These are phyloP conservation scores for Rhodotorula sp. DNA, from an alignment of 1,284 basidiomycete genomes.

Conservation along the genomic window DNA sequence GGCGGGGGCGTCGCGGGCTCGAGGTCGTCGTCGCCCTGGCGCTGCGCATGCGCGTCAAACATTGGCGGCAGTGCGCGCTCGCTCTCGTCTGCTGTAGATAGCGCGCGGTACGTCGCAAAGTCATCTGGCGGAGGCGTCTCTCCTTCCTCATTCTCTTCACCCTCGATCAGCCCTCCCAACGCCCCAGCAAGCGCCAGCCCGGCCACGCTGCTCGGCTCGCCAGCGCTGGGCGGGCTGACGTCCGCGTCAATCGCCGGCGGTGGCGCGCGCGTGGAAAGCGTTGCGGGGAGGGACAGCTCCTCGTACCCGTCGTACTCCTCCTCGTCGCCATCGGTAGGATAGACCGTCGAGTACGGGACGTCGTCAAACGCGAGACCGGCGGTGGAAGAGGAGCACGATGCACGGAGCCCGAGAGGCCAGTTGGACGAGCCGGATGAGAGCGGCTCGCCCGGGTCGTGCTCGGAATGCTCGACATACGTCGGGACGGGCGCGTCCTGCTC, in stretches of 20 bases:
- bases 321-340: constrained; percentile 4
- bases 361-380: background rate
- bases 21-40: background rate
- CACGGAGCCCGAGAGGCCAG: background rate
- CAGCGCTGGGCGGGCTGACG: constrained; percentile 30
- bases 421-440: background rate
- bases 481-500: constrained; percentile 34
- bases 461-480: constrained; percentile 30
- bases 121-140: background rate
- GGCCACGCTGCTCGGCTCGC: background rate
- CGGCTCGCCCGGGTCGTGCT: constrained; percentile 18
- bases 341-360: background rate
- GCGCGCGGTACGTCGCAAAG: background rate
- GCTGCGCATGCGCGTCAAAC: background rate
- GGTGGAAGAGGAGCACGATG: background rate
- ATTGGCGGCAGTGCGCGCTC: background rate
- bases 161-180: background rate
- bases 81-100: background rate
- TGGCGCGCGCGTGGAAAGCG: constrained; percentile 18
- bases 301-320: constrained; percentile 44
- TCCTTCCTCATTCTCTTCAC: background rate
- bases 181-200: background rate
- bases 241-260: constrained; percentile 42
- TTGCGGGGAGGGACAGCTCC: constrained; percentile 32
- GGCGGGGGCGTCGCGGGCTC: constrained; percentile 10